Conservation (phyloP, 2,329 filamentous ascomycete species). For the Cytospora schulzeri region DNA sequence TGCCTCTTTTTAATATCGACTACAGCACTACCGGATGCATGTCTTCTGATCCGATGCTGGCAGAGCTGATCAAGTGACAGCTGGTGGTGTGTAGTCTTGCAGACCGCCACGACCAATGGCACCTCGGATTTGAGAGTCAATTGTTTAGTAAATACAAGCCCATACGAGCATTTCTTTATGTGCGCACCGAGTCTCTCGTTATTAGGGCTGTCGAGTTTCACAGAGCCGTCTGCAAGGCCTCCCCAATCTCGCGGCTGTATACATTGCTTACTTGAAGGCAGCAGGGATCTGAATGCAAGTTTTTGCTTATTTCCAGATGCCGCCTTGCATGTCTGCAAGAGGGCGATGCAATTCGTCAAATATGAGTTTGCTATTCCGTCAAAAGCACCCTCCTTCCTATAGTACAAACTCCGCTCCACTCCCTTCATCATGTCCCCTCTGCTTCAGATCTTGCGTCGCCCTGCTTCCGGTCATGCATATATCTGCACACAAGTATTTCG, state of each 20-base stretch:
- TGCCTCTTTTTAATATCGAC: neutral
- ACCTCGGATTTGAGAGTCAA: neutral
- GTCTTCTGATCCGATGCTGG: constrained; percentile 7
- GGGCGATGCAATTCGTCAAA: constrained; percentile 15
- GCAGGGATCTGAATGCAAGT: neutral
- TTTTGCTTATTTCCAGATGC: constrained; percentile 16
- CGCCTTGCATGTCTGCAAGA: constrained; percentile 23
- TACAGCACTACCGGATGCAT: constrained; percentile 10
- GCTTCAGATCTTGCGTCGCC: constrained; percentile 16
- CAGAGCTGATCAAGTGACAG: constrained; percentile 2
- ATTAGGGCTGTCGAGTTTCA: neutral
- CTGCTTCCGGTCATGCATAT: constrained; percentile 7
- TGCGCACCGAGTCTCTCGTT: neutral
- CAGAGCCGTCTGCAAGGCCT: neutral
- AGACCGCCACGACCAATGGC: constrained; percentile 16
- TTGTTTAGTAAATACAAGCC: constrained; percentile 12
- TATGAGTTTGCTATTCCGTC: constrained; percentile 16
- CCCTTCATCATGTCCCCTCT: constrained; percentile 18
- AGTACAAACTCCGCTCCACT: constrained; percentile 2
- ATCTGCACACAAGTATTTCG: constrained; percentile 2
- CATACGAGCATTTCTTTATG: neutral
- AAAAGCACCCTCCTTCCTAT: constrained; percentile 1
- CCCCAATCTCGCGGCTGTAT: neutral
- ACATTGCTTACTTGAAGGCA: neutral
- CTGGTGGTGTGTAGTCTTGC: constrained; percentile 5